These are phyloP conservation scores for Aspergillus sergii DNA, from an alignment of 2,329 filamentous ascomycete genomes.

Conservation along the genomic window DNA sequence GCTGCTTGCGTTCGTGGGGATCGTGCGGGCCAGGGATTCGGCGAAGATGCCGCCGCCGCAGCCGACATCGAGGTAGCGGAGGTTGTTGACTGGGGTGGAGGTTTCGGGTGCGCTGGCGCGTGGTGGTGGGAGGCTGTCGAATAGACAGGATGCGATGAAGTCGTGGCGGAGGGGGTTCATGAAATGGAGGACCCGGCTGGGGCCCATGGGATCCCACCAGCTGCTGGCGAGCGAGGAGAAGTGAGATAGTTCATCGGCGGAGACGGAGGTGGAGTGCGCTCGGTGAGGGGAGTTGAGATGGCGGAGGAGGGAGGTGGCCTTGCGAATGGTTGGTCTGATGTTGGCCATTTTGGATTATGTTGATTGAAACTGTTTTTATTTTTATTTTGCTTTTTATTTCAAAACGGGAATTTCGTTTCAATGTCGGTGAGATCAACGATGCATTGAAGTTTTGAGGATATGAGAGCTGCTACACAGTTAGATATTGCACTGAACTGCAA, in stretches of 20 bases:
- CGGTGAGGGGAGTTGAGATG: constrained; percentile 14
- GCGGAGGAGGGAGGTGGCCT: constrained; percentile 8
- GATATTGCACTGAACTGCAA: background rate
- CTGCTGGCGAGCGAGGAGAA: constrained; percentile 90
- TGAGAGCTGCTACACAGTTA: background rate
- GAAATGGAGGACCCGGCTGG: constrained; percentile 87
- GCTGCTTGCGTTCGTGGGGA: constrained; percentile 25
- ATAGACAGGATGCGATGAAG: constrained; percentile 77
- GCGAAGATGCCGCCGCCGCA: constrained; percentile 97
- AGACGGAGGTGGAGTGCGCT: constrained; percentile 63
- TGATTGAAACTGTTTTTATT: background rate
- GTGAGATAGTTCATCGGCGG: constrained; percentile 85
- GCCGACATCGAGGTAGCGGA: constrained; percentile 82
- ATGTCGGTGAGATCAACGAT: background rate
- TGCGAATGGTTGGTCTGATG: constrained; percentile 12
- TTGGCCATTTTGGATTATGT: constrained; percentile 9
- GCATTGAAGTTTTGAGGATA: background rate
- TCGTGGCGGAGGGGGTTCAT: constrained; percentile 97
- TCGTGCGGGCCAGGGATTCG: constrained; percentile 59
- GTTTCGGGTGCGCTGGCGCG: constrained; percentile 22
- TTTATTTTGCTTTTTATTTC: background rate
- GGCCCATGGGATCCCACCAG: constrained; percentile 97
- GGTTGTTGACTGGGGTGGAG: constrained; percentile 27
- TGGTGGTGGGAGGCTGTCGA: constrained; percentile 52
- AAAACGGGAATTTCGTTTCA: background rate